A percentile compares a stretch with the other conserved stretches of the same genome.
Evolutionary conservation across 441 rosid genomes (phyloP).

Genomic region (Daphne laureola): DNA sequence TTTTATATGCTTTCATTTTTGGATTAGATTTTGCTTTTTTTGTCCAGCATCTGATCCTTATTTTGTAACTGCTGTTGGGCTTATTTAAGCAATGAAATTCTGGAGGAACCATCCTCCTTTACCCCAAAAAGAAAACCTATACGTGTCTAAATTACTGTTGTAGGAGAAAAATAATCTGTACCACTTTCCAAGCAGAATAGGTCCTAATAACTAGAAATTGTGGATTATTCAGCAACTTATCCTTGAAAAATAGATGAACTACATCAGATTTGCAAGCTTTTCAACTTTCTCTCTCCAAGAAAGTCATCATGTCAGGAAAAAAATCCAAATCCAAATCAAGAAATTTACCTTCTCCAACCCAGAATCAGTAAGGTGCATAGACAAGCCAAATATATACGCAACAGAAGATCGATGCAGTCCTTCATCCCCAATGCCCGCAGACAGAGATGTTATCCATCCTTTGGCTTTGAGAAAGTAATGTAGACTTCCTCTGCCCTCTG

Average conservation of each 20-base stretch:
- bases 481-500: conserved; percentile 99
- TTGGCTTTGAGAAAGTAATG: conserved; percentile 67
- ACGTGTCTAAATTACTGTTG: too few relatives aligned
- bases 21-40: too few relatives aligned
- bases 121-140: too few relatives aligned
- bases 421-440: conserved; percentile 95
- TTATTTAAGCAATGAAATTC: too few relatives aligned
- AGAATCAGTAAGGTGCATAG: conserved; percentile 82
- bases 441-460: conserved; percentile 86
- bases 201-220: neutral
- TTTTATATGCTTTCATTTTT: too few relatives aligned
- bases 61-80: too few relatives aligned
- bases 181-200: neutral
- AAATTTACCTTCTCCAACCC: conserved; percentile 78
- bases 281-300: conserved; percentile 1
- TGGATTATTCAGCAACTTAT: neutral
- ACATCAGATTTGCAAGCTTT: too few relatives aligned
- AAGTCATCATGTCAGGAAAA: neutral
- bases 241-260: conserved; percentile 5
- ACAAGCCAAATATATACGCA: conserved; percentile 82
- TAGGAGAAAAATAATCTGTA: neutral
- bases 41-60: too few relatives aligned
- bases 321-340: neutral
- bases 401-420: conserved; percentile 85
- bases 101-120: too few relatives aligned